These are phyloP conservation scores for Spergularia bocconei DNA, from an alignment of 148 eudicot species.

Conservation along the genomic window DNA sequence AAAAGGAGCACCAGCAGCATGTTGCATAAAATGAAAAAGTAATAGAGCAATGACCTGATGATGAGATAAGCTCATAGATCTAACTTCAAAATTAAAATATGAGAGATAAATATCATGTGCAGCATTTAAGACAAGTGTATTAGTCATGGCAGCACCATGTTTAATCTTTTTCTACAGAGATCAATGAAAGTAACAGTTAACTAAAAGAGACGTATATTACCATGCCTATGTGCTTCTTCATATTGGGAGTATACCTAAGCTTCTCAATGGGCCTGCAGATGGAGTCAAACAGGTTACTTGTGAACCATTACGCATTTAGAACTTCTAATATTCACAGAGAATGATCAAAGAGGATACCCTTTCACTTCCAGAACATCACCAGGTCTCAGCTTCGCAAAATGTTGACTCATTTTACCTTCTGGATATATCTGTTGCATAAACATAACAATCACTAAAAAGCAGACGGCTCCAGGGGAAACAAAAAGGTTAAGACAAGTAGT, in stretches of 20 bases:
- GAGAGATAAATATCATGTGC: background rate
- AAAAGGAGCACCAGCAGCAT: no score
- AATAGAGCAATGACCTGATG: no score
- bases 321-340: background rate
- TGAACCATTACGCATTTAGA: background rate
- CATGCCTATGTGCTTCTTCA: slow-evolving; percentile 99
- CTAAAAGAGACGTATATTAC: slow-evolving; percentile 37
- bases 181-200: background rate
- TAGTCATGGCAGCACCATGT: background rate
- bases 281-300: slow-evolving; percentile 9
- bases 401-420: slow-evolving; percentile 99
- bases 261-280: slow-evolving; percentile 89
- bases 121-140: background rate
- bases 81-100: background rate
- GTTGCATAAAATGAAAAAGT: no score
- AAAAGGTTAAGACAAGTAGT: background rate
- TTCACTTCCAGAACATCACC: slow-evolving; percentile 96
- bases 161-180: background rate
- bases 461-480: background rate
- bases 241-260: slow-evolving; percentile 89
- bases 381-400: slow-evolving; percentile 84
- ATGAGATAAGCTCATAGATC: background rate
- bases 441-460: background rate
- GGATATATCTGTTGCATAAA: slow-evolving; percentile 65
- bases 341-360: slow-evolving; percentile 48